Conservation (phyloP, 2,329 filamentous ascomycete genomes). For the Ophioceras dolichostomum region DNA sequence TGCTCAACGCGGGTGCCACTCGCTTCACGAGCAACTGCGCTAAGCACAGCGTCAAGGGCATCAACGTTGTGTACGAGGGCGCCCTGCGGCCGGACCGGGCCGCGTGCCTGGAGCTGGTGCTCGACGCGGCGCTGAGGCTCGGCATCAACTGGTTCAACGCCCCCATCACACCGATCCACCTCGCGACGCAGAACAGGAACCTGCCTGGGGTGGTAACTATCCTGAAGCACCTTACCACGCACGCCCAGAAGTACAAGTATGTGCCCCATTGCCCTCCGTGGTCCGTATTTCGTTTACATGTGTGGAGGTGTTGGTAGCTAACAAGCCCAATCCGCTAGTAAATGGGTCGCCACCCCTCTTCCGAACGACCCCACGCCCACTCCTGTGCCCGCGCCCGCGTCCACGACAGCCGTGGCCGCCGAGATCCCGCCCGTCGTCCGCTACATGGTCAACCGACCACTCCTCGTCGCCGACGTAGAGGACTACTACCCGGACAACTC, state of each 20-base stretch:
- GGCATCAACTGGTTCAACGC: constrained; percentile 1
- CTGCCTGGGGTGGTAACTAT: not conserved
- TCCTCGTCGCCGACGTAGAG: not conserved
- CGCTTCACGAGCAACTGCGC: not conserved
- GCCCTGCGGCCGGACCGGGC: no score
- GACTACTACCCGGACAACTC: not conserved
- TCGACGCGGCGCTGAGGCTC: constrained; percentile 1
- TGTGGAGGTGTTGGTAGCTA: no score
- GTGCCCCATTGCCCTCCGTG: not conserved
- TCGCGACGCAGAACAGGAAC: not conserved
- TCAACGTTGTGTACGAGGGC: not conserved
- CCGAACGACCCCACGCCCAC: not conserved
- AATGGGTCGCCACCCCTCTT: not conserved
- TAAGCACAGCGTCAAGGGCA: not conserved
- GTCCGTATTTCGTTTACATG: no score
- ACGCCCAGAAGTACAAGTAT: not conserved
- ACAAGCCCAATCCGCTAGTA: not conserved
- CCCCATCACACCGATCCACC: constrained; percentile 1
- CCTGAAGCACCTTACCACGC: not conserved
- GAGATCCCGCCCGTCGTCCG: not conserved
- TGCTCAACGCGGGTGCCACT: constrained; percentile 4
- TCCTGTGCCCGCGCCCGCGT: not conserved
- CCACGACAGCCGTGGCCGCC: not conserved
- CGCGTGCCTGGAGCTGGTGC: not conserved
- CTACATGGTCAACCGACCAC: not conserved